These are phyloP conservation scores for Rhodomyrtus psidioides DNA, from an alignment of 441 rosid genomes.

Conservation along the genomic window DNA sequence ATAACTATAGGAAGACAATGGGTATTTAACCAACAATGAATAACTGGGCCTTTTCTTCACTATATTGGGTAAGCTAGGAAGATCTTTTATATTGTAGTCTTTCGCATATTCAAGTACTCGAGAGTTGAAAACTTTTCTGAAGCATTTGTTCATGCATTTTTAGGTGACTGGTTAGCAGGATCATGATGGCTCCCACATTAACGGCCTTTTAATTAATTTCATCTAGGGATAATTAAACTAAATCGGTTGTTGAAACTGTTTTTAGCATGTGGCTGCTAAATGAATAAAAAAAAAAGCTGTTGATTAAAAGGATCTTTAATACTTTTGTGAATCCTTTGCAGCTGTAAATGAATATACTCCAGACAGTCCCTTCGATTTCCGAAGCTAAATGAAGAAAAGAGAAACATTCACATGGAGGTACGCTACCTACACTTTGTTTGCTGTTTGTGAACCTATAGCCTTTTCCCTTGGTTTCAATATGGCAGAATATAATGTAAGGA, in stretches of 20 bases:
- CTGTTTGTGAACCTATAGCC: no score
- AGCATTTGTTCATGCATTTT: background rate
- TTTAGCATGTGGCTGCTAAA: no score
- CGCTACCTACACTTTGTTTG: background rate
- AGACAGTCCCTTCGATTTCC: conserved; percentile 95
- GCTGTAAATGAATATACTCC: conserved; percentile 88
- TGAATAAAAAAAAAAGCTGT: no score
- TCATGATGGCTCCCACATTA: no score
- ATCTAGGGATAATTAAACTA: no score
- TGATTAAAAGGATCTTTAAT: no score
- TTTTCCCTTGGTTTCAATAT: no score
- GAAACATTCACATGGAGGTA: conserved; percentile 91
- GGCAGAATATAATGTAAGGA: no score
- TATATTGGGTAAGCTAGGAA: background rate
- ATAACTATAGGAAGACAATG: background rate
- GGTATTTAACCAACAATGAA: background rate
- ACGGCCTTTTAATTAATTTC: no score
- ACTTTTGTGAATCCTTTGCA: no score
- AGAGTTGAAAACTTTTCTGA: background rate
- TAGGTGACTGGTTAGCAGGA: background rate
- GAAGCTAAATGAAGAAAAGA: conserved; percentile 89
- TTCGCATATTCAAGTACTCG: background rate
- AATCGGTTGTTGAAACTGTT: no score
- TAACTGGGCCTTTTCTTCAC: background rate
- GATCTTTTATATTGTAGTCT: background rate